Evolutionary conservation across 495 filamentous ascomycete species (phyloP).

Genomic region (Aspergillus bertholletiae): DNA sequence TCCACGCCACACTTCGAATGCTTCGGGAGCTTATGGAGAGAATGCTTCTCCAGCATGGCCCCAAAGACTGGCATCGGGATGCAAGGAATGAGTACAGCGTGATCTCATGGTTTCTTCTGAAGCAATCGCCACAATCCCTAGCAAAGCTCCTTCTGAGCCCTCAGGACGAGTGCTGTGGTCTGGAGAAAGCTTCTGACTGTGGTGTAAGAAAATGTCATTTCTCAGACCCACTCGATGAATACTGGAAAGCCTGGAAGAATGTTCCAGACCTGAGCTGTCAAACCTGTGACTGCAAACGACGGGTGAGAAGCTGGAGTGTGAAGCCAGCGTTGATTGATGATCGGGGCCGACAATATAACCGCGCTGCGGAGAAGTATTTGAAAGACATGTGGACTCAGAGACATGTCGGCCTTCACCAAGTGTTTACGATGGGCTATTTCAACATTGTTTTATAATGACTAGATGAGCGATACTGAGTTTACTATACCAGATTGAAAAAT

Average conservation of each 20-base stretch:
- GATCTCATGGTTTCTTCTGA: constrained; percentile 29
- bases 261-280: constrained; percentile 20
- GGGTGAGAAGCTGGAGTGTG: constrained; percentile 25
- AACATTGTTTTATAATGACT: constrained; percentile 7
- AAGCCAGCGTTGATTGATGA: constrained; percentile 27
- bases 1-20: constrained; percentile 30
- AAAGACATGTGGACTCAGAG: constrained; percentile 26
- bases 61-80: constrained; percentile 26
- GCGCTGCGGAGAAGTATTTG: constrained; percentile 22
- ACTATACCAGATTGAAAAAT: background rate
- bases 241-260: constrained; percentile 28
- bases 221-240: constrained; percentile 27
- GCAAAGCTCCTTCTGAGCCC: constrained; percentile 23
- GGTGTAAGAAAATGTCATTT: constrained; percentile 18
- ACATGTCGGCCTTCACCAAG: constrained; percentile 20
- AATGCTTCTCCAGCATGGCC: constrained; percentile 30
- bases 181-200: constrained; percentile 14
- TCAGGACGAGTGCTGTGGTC: constrained; percentile 24
- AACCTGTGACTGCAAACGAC: constrained; percentile 26
- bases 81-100: constrained; percentile 24
- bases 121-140: constrained; percentile 22
- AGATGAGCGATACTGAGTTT: background rate
- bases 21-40: constrained; percentile 26
- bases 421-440: constrained; percentile 19
- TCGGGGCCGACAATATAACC: constrained; percentile 21